These are phyloP conservation scores for Calonectria fujianensis DNA, from an alignment of 2,329 filamentous ascomycete species.

Conservation along the genomic window DNA sequence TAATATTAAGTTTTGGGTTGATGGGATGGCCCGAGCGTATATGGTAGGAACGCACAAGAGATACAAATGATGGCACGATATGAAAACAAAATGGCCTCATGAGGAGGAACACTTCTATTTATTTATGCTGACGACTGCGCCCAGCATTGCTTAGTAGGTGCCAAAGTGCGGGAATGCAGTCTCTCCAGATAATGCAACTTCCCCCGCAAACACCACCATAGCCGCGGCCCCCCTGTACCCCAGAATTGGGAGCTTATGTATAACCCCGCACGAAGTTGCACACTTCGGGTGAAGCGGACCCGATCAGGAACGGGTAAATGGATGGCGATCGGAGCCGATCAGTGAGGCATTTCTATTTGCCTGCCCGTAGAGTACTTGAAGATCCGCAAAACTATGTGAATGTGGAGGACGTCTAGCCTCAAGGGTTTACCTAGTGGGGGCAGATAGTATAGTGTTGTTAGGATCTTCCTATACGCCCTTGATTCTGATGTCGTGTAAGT, in stretches of 20 bases:
- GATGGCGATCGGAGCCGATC: neutral
- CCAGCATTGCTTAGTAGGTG: neutral
- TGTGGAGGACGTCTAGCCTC: neutral
- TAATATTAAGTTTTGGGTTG: neutral
- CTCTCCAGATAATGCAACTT: slow-evolving; percentile 2
- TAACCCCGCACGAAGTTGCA: slow-evolving; percentile 11
- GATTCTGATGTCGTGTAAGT: neutral
- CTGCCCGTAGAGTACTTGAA: neutral
- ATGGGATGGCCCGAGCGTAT: neutral
- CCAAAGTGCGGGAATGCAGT: neutral
- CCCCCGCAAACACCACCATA: slow-evolving; percentile 17
- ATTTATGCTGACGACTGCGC: too few relatives aligned
- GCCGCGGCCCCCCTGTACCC: slow-evolving; percentile 16
- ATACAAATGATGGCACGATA: neutral
- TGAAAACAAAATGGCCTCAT: too few relatives aligned
- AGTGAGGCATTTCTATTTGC: slow-evolving; percentile 15
- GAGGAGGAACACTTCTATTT: neutral
- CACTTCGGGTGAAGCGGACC: slow-evolving; percentile 18
- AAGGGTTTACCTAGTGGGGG: neutral
- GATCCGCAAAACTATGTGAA: neutral
- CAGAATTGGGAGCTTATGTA: slow-evolving; percentile 12
- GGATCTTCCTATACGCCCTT: neutral
- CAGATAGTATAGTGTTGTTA: neutral
- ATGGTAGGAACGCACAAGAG: neutral
- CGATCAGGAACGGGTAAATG: slow-evolving; percentile 20